Conservation (phyloP, 306 rosid species). For the Vigna radiata region DNA sequence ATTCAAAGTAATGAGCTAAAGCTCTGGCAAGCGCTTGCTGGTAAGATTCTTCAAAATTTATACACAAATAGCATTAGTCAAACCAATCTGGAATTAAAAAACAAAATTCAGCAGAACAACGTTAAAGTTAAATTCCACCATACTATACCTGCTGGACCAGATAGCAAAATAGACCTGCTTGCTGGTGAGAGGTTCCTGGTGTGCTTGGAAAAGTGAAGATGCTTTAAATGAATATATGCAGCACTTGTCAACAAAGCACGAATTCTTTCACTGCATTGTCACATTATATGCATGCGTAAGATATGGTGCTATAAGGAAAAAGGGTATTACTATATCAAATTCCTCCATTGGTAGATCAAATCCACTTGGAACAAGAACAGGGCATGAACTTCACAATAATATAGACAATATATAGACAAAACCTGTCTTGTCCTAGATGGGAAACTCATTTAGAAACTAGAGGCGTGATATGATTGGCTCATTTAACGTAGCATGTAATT, state of each 20-base stretch:
- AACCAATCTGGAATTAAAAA: slow-evolving; percentile 13
- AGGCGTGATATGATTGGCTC: slow-evolving; percentile 19
- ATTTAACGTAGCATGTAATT: not conserved
- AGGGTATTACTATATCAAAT: slow-evolving; percentile 13
- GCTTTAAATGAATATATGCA: slow-evolving; percentile 80
- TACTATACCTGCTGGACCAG: slow-evolving; percentile 83
- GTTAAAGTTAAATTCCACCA: slow-evolving; percentile 3
- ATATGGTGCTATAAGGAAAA: slow-evolving; percentile 19
- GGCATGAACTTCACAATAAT: slow-evolving; percentile 7
- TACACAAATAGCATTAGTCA: slow-evolving; percentile 30
- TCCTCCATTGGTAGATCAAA: slow-evolving; percentile 26
- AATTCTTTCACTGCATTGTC: slow-evolving; percentile 68
- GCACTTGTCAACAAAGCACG: slow-evolving; percentile 74
- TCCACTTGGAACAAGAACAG: not conserved
- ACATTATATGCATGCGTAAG: slow-evolving; percentile 34
- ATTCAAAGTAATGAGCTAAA: slow-evolving; percentile 75
- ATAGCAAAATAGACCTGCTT: slow-evolving; percentile 84
- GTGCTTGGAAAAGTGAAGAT: slow-evolving; percentile 72
- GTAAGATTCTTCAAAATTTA: slow-evolving; percentile 66
- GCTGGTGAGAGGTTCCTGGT: slow-evolving; percentile 91
- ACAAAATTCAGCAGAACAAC: not conserved
- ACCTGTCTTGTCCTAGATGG: slow-evolving; percentile 2
- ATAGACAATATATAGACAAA: slow-evolving; percentile 11
- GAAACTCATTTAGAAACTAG: slow-evolving; percentile 12
- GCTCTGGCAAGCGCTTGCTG: slow-evolving; percentile 92